phyloP scores from a whole-genome alignment of 768 basidiomycete genomes.

The Obba rivulosa region DNA sequence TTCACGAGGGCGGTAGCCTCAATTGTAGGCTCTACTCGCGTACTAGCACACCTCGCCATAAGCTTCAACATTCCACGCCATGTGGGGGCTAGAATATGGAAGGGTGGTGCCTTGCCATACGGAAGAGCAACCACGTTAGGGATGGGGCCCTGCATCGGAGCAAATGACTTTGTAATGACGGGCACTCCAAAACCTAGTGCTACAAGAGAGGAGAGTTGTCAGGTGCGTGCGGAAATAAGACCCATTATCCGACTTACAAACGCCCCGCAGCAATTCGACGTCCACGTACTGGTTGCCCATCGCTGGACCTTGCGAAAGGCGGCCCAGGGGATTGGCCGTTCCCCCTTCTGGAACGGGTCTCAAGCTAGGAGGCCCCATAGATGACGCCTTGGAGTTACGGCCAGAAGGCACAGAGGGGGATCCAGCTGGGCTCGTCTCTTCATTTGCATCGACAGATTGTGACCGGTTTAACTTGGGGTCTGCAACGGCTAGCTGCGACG shows the following conservation, averaged over 20 bases:
- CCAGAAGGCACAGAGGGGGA: neutral
- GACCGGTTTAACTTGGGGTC: constrained; percentile 3
- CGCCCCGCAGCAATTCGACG: constrained; percentile 16
- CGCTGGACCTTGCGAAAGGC: neutral
- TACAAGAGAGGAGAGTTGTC: constrained; percentile 21
- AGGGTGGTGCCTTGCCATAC: constrained; percentile 58
- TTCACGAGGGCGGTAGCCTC: constrained; percentile 59
- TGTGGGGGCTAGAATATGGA: constrained; percentile 68
- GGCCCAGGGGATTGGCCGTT: neutral
- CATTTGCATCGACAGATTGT: constrained; percentile 5
- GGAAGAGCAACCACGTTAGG: constrained; percentile 74
- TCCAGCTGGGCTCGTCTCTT: neutral
- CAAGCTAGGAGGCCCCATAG: neutral
- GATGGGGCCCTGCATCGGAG: constrained; percentile 48
- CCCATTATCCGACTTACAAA: constrained; percentile 47
- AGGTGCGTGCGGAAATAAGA: neutral
- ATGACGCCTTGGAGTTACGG: constrained; percentile 2
- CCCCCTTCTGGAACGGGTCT: neutral
- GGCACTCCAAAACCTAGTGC: constrained; percentile 68
- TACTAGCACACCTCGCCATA: constrained; percentile 67
- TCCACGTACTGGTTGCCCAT: constrained; percentile 18
- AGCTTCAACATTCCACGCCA: constrained; percentile 73
- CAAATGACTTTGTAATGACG: constrained; percentile 40
- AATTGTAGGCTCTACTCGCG: constrained; percentile 64
- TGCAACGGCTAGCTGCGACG: no score